These are phyloP conservation scores for Verticillium zaregamsianum DNA, from an alignment of 2,329 filamentous ascomycete species.

Conservation along the genomic window DNA sequence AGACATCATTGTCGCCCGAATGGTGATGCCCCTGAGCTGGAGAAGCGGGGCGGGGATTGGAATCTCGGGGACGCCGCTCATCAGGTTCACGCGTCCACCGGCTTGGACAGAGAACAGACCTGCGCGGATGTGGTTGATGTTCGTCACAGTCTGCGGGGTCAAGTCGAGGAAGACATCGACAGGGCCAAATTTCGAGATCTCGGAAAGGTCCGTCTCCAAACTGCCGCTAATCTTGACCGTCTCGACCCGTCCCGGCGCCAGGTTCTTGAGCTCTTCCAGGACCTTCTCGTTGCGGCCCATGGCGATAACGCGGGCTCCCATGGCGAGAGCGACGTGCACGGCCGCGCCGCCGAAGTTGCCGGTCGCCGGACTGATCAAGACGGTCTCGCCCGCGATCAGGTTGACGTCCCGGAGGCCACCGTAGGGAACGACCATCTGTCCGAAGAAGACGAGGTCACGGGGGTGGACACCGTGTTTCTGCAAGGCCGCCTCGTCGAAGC, in stretches of 20 bases:
- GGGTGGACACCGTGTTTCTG: neutral
- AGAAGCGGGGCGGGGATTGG: neutral
- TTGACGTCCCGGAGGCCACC: conserved; percentile 7
- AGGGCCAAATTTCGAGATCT: neutral
- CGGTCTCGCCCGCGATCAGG: conserved; percentile 40
- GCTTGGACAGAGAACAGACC: neutral
- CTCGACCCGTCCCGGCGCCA: neutral
- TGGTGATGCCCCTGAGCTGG: neutral
- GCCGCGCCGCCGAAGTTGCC: conserved; percentile 44
- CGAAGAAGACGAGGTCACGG: neutral
- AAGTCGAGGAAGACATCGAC: neutral
- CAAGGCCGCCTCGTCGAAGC: neutral
- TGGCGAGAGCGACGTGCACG: conserved; percentile 41
- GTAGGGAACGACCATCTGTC: neutral
- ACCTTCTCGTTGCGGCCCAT: conserved; percentile 36
- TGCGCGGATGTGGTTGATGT: neutral
- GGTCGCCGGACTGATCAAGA: conserved; percentile 46
- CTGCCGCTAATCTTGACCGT: neutral
- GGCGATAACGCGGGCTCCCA: conserved; percentile 49
- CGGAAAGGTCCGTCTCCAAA: neutral
- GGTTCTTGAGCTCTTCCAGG: neutral
- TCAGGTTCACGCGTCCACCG: neutral
- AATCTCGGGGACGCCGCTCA: neutral
- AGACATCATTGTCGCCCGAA: neutral
- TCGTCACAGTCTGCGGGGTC: neutral